phyloP scores from a whole-genome alignment of 2,329 filamentous ascomycete species.

The Penicillium occitanis region DNA sequence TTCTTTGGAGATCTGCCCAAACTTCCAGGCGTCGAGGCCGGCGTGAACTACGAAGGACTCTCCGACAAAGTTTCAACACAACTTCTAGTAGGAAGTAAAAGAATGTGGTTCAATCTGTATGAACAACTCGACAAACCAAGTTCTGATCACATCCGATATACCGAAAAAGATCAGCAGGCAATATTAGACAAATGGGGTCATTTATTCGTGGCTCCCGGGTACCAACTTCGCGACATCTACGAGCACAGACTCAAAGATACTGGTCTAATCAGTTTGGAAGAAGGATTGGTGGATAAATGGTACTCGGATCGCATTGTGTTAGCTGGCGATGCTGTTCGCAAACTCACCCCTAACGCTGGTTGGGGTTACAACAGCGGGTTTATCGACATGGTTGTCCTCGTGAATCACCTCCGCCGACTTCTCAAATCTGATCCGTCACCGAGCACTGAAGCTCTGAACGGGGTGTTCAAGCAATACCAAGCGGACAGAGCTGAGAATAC shows the following conservation, averaged over 20 bases:
- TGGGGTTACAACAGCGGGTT: conserved; percentile 14
- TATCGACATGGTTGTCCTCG: conserved; percentile 10
- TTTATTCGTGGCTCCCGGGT: neutral
- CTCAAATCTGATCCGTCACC: conserved; percentile 4
- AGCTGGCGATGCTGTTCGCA: conserved; percentile 15
- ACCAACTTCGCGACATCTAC: conserved; percentile 4
- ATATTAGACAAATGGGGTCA: conserved; percentile 8
- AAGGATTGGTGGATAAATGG: conserved; percentile 17
- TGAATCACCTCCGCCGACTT: neutral
- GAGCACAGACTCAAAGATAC: neutral
- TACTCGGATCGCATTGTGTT: conserved; percentile 15
- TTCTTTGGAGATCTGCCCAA: conserved; percentile 8
- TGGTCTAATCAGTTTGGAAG: conserved; percentile 14
- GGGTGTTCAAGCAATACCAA: conserved; percentile 3
- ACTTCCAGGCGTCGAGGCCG: neutral
- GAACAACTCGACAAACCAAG: conserved; percentile 9
- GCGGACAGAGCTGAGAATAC: neutral
- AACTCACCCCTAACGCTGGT: conserved; percentile 5
- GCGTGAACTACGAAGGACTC: conserved; percentile 9
- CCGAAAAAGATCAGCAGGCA: neutral
- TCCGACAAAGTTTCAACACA: conserved; percentile 5
- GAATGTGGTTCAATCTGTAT: conserved; percentile 10
- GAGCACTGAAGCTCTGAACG: conserved; percentile 2
- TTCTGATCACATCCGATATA: conserved; percentile 1
- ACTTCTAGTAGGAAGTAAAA: conserved; percentile 3